A percentile compares a stretch with the other conserved stretches of the same genome.
phyloP scores from a whole-genome alignment of 768 basidiomycete genomes.

The Trametes coccinea region DNA sequence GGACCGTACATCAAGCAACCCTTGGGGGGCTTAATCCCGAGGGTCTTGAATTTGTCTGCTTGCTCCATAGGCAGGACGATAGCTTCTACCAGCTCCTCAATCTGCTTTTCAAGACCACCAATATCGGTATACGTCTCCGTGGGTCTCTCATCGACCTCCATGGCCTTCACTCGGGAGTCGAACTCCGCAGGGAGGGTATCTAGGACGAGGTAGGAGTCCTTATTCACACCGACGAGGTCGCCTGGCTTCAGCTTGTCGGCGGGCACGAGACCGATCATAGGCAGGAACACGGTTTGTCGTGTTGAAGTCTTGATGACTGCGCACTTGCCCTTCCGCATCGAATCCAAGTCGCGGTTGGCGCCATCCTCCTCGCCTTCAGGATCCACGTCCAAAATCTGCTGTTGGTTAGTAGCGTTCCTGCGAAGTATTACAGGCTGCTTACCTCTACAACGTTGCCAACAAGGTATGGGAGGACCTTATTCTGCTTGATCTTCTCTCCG shows the following conservation, averaged over 20 bases:
- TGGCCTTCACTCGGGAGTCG: conserved; percentile 97
- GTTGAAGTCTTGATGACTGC: conserved; percentile 99
- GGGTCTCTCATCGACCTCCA: conserved; percentile 99
- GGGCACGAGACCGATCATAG: conserved; percentile 95
- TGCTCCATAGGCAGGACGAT: conserved; percentile 99
- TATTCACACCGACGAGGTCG: conserved; percentile 98
- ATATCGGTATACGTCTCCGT: conserved; percentile 98
- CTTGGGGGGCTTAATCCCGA: conserved; percentile 98
- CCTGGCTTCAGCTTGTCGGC: conserved; percentile 86
- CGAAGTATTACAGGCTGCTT: conserved; percentile 25
- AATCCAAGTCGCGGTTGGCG: conserved; percentile 92
- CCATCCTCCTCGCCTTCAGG: conserved; percentile 93
- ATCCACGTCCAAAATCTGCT: conserved; percentile 90
- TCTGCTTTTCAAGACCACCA: conserved; percentile 98
- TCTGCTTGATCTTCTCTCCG: conserved; percentile 98
- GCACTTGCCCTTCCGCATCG: conserved; percentile 96
- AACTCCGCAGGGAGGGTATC: conserved; percentile 97
- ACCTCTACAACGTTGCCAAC: conserved; percentile 99
- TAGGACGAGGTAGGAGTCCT: conserved; percentile 96
- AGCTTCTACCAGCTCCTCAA: conserved; percentile 96
- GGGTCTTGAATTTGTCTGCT: conserved; percentile 95
- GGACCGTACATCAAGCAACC: conserved; percentile 99
- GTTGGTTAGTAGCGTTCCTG: neutral
- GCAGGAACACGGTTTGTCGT: conserved; percentile 97
- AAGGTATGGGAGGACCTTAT: conserved; percentile 97